Evolutionary conservation across 768 basidiomycete genomes (phyloP).

Genomic region (Naganishia kalamii): DNA sequence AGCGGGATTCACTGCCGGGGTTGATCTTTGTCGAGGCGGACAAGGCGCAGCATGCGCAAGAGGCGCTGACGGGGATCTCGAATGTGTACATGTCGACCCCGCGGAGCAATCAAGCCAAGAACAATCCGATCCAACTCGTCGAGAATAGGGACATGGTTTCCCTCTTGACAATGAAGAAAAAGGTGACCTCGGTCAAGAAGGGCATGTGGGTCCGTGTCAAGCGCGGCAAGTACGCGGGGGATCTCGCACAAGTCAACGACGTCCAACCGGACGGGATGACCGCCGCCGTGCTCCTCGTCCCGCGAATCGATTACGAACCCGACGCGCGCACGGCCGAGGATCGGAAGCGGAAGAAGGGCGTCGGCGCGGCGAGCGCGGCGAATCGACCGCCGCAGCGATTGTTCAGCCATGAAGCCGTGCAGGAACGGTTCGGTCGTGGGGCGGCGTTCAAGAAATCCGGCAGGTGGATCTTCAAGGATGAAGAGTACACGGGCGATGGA

Average conservation of each 20-base stretch:
- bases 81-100: conserved; percentile 64
- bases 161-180: conserved; percentile 89
- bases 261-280: conserved; percentile 77
- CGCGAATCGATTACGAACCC: conserved; percentile 94
- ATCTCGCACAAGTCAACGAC: conserved; percentile 91
- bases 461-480: conserved; percentile 78
- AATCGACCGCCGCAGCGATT: conserved; percentile 77
- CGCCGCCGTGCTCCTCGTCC: conserved; percentile 85
- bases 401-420: conserved; percentile 84
- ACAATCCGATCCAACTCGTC: conserved; percentile 54
- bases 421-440: conserved; percentile 68
- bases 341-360: conserved; percentile 70
- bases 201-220: conserved; percentile 94
- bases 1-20: conserved; percentile 87
- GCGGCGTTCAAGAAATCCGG: conserved; percentile 54
- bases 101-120: conserved; percentile 42
- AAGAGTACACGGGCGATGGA: conserved; percentile 80
- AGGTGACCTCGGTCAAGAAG: conserved; percentile 71
- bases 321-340: conserved; percentile 57
- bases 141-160: conserved; percentile 76
- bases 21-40: conserved; percentile 96
- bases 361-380: conserved; percentile 48
- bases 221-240: conserved; percentile 87
- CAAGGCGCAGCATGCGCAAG: conserved; percentile 73
- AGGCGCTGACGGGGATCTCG: conserved; percentile 81